Evolutionary conservation across 129 eudicot species (phyloP), one percentile per base, ranked within the genome.

Genomic region (Lonicera japonica): DNA sequence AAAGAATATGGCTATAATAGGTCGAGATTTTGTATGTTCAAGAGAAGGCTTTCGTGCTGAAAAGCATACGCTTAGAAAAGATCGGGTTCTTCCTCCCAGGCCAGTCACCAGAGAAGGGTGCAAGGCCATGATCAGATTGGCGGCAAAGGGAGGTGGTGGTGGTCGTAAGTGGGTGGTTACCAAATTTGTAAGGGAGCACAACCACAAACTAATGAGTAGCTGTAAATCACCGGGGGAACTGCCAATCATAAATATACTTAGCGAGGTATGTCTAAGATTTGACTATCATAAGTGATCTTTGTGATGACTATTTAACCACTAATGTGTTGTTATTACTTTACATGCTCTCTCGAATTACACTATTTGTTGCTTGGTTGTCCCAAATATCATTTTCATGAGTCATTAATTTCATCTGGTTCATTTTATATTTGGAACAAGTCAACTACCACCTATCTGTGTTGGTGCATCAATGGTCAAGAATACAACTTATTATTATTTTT

Each of bases 21-120:
- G 63, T n/a, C 43, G 63, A 0, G 63, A 58, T 19, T 58, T 58
- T 58, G 63, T 58, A n/a, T 58, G 63, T 58, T 58, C 63, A 58
- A 25, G 63, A 58, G 63, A 58, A 58, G 63, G 63, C 25, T 58
- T 58, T 29, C 63, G 63, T 58, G 43, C 45, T 12, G 63, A 43
- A 25, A 58, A 58, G 21, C 63, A 58, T 34, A 34, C 21, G 19
- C 63, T 25, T 58, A 25, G 20, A 25, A 58, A 58, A 11, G 63
- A 58, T 34, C 16, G 63, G 19, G 63, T 58, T 58, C 63, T 58
- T 58, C 63, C 63, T 25, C 63, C 63, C 21, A 58, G 45, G 21
- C 63, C 63, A 25, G 45, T 58, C 4, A 58, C 63, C 5, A 58
- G 63, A 58, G 63, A 58, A 58, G 63, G 61, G 20, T 56, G 61